These are phyloP conservation scores for Batrachochytrium dendrobatidis DNA, from an alignment of 371 early-diverging fungal species.

Conservation along the genomic window DNA sequence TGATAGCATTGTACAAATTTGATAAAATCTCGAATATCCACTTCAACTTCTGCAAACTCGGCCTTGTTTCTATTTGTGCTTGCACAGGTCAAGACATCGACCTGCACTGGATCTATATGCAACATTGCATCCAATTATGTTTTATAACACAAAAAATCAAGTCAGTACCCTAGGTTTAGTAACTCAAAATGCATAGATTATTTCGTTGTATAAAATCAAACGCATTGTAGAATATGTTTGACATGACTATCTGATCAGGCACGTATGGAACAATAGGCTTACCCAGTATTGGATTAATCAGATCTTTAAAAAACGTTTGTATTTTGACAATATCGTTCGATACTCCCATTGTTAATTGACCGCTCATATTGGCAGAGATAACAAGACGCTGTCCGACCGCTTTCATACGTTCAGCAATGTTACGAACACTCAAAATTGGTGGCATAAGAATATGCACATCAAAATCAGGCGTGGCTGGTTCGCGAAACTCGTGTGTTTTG, in stretches of 20 bases:
- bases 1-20: constrained; percentile 48
- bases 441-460: constrained; percentile 49
- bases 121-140: neutral
- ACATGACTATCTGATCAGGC: neutral
- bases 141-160: constrained; percentile 6
- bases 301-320: constrained; percentile 38
- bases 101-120: constrained; percentile 19
- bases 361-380: constrained; percentile 51
- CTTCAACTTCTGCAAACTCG: constrained; percentile 39
- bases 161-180: no score
- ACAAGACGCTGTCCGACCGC: constrained; percentile 36
- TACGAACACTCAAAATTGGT: constrained; percentile 29
- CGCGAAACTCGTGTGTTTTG: constrained; percentile 13
- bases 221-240: neutral
- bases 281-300: constrained; percentile 48
- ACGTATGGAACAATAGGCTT: constrained; percentile 2
- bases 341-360: constrained; percentile 39
- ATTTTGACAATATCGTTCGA: constrained; percentile 39
- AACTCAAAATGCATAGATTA: no score
- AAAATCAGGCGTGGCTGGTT: constrained; percentile 24
- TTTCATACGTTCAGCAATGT: constrained; percentile 41
- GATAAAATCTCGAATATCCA: constrained; percentile 50
- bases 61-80: constrained; percentile 14
- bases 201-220: no score
- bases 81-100: constrained; percentile 20